Conservation (phyloP, 2,329 filamentous ascomycete genomes). For the Exophiala bonariae region DNA sequence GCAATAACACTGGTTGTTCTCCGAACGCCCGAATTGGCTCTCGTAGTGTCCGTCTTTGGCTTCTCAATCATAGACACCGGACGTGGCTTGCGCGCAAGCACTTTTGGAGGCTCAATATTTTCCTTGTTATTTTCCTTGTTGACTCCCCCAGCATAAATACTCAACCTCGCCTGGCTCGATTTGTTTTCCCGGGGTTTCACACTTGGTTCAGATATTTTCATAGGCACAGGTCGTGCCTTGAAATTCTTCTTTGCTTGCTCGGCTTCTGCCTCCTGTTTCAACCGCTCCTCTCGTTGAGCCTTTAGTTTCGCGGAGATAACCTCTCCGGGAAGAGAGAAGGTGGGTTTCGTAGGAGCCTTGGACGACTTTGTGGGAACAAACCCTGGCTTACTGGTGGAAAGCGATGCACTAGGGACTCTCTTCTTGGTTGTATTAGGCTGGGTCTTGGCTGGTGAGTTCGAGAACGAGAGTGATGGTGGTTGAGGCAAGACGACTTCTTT, state of each 20-base stretch:
- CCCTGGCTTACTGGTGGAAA: conserved; percentile 46
- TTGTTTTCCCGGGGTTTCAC: conserved; percentile 44
- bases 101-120: conserved; percentile 13
- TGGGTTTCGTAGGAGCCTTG: conserved; percentile 51
- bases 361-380: conserved; percentile 53
- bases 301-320: conserved; percentile 55
- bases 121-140: conserved; percentile 28
- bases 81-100: conserved; percentile 8
- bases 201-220: conserved; percentile 35
- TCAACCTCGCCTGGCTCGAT: conserved; percentile 46
- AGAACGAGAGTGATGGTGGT: conserved; percentile 21
- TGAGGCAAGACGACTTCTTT: conserved; percentile 11
- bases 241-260: conserved; percentile 40
- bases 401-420: conserved; percentile 38
- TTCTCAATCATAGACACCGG: conserved; percentile 12
- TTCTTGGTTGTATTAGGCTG: conserved; percentile 36
- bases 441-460: conserved; percentile 26
- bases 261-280: conserved; percentile 44
- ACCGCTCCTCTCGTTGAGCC: conserved; percentile 49
- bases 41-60: conserved; percentile 8
- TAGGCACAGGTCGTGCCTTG: conserved; percentile 46
- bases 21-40: conserved; percentile 20
- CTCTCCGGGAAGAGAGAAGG: conserved; percentile 55
- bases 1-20: conserved; percentile 14
- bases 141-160: conserved; percentile 25